Conservation (phyloP, 768 basidiomycete species). For the Lentinula sp. region DNA sequence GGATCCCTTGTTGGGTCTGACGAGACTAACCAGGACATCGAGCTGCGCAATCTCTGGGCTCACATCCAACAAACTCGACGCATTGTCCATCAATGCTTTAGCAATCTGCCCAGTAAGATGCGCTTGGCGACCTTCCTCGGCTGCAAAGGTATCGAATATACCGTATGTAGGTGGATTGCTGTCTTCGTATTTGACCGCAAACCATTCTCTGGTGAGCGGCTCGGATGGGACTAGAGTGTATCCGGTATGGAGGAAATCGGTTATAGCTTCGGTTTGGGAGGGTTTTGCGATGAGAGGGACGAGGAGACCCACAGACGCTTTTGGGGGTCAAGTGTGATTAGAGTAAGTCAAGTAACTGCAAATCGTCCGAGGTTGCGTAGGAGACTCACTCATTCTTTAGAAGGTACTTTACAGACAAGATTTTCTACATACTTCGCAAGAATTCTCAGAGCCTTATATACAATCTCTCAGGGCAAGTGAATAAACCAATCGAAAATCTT, state of each 20-base stretch:
- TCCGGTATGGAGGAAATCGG: constrained; percentile 23
- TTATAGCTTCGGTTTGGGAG: constrained; percentile 17
- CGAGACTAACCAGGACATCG: constrained; percentile 25
- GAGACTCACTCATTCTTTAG: not conserved
- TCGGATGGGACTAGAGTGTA: constrained; percentile 22
- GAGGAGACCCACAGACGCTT: constrained; percentile 13
- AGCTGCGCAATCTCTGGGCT: constrained; percentile 21
- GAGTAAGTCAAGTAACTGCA: not conserved
- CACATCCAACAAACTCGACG: constrained; percentile 19
- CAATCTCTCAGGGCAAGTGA: too few relatives aligned
- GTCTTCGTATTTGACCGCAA: constrained; percentile 23
- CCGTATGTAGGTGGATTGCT: constrained; percentile 20
- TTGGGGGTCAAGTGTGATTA: not conserved
- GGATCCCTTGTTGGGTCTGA: constrained; percentile 10
- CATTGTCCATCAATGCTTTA: constrained; percentile 26
- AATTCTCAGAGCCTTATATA: too few relatives aligned
- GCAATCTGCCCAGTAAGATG: constrained; percentile 30
- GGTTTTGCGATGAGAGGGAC: constrained; percentile 22
- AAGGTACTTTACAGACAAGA: not conserved
- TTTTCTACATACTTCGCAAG: too few relatives aligned
- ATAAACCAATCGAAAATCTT: too few relatives aligned
- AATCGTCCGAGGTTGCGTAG: not conserved
- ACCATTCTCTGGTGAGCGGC: constrained; percentile 33
- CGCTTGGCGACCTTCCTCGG: constrained; percentile 24
- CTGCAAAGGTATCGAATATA: constrained; percentile 34